These are phyloP conservation scores for Draba incana DNA, from an alignment of 345 rosid species.

Conservation along the genomic window DNA sequence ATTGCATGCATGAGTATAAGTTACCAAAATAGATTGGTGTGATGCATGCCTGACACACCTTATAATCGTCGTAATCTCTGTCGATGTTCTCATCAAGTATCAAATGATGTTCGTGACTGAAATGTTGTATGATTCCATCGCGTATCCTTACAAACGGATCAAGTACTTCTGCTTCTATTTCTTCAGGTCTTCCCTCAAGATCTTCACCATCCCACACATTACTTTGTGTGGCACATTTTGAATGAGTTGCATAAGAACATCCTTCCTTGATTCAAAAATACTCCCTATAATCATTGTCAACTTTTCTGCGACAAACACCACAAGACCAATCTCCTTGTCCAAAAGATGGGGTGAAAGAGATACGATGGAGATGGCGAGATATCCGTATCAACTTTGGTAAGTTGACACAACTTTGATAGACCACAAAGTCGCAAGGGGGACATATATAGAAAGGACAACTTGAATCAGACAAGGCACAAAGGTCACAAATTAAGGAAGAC, in stretches of 20 bases:
- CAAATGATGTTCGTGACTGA: background rate
- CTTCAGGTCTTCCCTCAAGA: background rate
- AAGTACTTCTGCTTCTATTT: background rate
- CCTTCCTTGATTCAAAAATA: background rate
- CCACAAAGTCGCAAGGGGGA: background rate
- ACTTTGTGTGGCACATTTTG: background rate
- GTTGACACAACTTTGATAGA: background rate
- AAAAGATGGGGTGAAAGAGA: background rate
- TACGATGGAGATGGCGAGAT: background rate
- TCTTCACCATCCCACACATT: slow-evolving; percentile 12
- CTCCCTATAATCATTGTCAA: background rate
- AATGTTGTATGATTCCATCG: background rate
- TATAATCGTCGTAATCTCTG: background rate
- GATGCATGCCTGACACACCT: background rate
- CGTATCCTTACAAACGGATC: background rate
- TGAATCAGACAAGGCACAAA: background rate
- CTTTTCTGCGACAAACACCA: background rate
- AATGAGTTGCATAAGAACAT: background rate
- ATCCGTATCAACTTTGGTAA: background rate
- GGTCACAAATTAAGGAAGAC: background rate
- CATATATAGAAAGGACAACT: background rate
- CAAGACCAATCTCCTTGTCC: background rate
- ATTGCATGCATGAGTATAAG: background rate
- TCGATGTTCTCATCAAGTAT: background rate
- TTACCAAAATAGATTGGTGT: background rate